Base-by-base conservation (phyloP, 208 protist species). In the Angomonas ambiguus region DNA sequence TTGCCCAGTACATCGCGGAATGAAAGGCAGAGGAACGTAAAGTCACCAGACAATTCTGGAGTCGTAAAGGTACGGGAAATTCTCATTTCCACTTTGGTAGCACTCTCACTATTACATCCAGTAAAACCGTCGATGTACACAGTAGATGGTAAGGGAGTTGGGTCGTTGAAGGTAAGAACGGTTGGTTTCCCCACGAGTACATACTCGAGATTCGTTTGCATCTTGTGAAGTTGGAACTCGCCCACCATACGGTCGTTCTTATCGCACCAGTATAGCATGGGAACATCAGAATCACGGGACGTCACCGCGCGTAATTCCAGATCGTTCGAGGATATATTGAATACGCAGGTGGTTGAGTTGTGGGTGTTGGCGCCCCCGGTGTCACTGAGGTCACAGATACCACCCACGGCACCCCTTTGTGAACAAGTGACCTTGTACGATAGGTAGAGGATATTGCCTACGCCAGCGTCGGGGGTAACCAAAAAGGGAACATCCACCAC, bases 401-500 rank as follows among this genome's bases (percentile, higher is more conserved):
- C n/a, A n/a, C n/a, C n/a, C n/a, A n/a, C n/a, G n/a, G n/a, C n/a
- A n/a, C n/a, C n/a, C n/a, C n/a, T n/a, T n/a, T n/a, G n/a, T n/a
- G n/a, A n/a, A 45, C 79, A 86, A 8, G 33, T 27, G 22, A 56
- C 51, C 0, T 33, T 41, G 2, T 58, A 56, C 31, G 84, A 79
- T 0, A 83, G 28, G 67, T 71, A 91, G 11, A 91, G 65, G 25
- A 70, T 79, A 5, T 69, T 30, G 65, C 71, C 76, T 4, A n/a
- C 31, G 24, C 48, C 31, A 0, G 77, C 13, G 0, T 62, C 63
- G 1, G 70, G 63, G 11, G 72, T 79, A 2, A 77, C 84, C 30
- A 68, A 61, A 58, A 90, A 87, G 1, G 78, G 76, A 5, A 83
- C 78, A 68, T 81, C 80, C 28, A 87, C 24, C 10, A 90, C 69